phyloP scores from a whole-genome alignment of 1,284 basidiomycete species.

The Ganoderma lucidum region DNA sequence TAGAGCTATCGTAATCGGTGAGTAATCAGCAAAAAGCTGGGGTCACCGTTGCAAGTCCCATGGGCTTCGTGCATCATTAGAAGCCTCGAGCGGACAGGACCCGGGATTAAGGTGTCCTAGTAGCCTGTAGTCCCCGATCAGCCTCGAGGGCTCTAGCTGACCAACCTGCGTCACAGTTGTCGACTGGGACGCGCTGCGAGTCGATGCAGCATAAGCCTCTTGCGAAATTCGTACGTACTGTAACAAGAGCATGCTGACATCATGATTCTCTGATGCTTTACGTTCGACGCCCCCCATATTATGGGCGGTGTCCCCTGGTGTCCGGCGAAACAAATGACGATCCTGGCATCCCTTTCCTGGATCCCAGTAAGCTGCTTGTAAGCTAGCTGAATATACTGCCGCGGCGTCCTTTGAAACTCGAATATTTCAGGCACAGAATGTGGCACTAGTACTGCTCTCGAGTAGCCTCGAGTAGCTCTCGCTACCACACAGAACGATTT shows the following conservation, averaged over 20 bases:
- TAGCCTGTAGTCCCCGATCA: no score
- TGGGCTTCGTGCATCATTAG: no score
- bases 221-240: background rate
- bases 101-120: no score
- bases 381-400: background rate
- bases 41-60: no score
- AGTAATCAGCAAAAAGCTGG: background rate
- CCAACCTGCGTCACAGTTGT: no score
- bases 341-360: slow-evolving; percentile 11
- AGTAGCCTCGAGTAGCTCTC: background rate
- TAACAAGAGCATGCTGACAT: slow-evolving; percentile 7
- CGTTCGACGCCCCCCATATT: background rate
- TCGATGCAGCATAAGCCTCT: background rate
- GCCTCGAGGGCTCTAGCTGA: no score
- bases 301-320: no score
- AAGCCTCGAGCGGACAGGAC: no score
- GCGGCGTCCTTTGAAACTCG: background rate
- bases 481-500: background rate
- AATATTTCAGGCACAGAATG: background rate
- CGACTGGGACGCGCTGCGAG: background rate
- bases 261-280: background rate
- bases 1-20: background rate
- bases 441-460: background rate
- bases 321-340: background rate
- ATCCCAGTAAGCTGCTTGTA: slow-evolving; percentile 11